Base-by-base conservation (phyloP, 192 early-diverging fungal species). In the Coemansia sp. region DNA sequence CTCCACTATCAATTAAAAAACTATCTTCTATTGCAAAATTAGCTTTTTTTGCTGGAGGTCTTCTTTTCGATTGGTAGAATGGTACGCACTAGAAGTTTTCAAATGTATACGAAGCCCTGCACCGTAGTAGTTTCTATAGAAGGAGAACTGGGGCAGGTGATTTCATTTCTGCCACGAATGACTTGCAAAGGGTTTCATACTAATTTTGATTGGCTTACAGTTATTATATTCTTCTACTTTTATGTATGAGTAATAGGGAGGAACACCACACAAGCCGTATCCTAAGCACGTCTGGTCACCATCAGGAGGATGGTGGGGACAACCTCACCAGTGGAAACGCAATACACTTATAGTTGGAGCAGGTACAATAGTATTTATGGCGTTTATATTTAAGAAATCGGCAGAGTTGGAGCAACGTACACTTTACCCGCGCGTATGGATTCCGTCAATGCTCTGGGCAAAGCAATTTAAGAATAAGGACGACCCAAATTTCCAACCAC, bases 291-390 rank as follows among this genome's bases (percentile, higher is more conserved):
- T 81, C 32, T 81, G 78, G 78, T 81, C 78, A 48, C 78, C 78
- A 41, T 50, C 86, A 16, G 86, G 86, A 56, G 86, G 86, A 23
- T 88, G 86, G 86, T 88, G 85, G 82, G 81, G 71, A 16, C 82
- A 88, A 71, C 86, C 86, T 21, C 78, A 71, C 32, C 70, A 79
- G 62, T 88, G 86, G 78, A 81, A 81, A 68, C 71, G 78, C 55
- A 81, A 81, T 64, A 81, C 78, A 27, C 53, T 62, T 4, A 81
- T 81, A 24, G 66, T 75, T 1, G 68, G 78, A 0, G 19, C 62
- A 1, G 78, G 73, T 1, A 52, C 59, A 5, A 22, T 51, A 6
- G 41, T 34, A 5, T 31, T 72, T 6, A 69, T 85, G 27, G 81
- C 72, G 10, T 71, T 71, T 70, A 67, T 83, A 65, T 87, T 83